Evolutionary conservation across 2,329 filamentous ascomycete genomes (phyloP).

Genomic region (Ophiostoma novo-ulmi): DNA sequence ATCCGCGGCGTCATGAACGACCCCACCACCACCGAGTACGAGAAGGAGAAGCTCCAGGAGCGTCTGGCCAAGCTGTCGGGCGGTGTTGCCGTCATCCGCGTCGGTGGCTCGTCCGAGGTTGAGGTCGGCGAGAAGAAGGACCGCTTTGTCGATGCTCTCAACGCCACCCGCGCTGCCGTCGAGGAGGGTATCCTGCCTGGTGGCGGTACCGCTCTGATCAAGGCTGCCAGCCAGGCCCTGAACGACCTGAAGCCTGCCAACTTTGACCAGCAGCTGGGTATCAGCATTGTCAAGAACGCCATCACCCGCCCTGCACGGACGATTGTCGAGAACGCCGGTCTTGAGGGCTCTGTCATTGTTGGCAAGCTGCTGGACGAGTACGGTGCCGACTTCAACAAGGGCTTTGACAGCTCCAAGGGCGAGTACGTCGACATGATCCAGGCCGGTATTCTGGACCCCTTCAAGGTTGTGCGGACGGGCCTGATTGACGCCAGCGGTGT

Average conservation of each 20-base stretch:
- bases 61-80: conserved; percentile 98
- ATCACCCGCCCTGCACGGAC: conserved; percentile 92
- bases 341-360: conserved; percentile 92
- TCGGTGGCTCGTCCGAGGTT: conserved; percentile 93
- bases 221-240: conserved; percentile 88
- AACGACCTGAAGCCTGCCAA: conserved; percentile 78
- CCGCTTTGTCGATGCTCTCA: conserved; percentile 95
- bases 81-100: conserved; percentile 98
- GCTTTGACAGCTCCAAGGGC: conserved; percentile 92
- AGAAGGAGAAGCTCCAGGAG: conserved; percentile 99
- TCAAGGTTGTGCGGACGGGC: conserved; percentile 98
- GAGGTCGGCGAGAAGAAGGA: conserved; percentile 99
- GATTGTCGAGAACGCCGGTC: conserved; percentile 96
- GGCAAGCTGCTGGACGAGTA: conserved; percentile 97
- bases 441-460: conserved; percentile 93
- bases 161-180: conserved; percentile 94
- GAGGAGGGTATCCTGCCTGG: conserved; percentile 99
- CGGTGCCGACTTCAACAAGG: conserved; percentile 91
- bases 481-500: conserved; percentile 93
- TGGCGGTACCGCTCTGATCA: conserved; percentile 96
- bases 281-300: conserved; percentile 95
- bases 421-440: conserved; percentile 99
- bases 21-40: conserved; percentile 92
- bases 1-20: conserved; percentile 96
- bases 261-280: conserved; percentile 98